phyloP scores from a whole-genome alignment of 2,329 filamentous ascomycete species.

The Penicillium sp. region DNA sequence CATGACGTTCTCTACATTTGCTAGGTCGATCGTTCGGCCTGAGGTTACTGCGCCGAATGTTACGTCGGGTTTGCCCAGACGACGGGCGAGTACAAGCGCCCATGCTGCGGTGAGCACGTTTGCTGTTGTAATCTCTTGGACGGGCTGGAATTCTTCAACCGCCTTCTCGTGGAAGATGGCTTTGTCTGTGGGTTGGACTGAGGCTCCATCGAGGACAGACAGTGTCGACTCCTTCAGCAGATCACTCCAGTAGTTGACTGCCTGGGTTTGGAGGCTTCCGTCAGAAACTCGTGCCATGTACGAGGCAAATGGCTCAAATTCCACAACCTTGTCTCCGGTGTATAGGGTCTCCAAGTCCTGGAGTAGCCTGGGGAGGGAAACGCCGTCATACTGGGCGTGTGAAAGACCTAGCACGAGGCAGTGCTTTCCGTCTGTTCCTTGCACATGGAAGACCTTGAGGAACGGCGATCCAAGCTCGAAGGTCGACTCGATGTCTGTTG shows the following conservation, averaged over 20 bases:
- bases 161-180: conserved; percentile 24
- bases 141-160: conserved; percentile 43
- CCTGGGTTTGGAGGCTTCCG: conserved; percentile 43
- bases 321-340: conserved; percentile 26
- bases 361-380: conserved; percentile 59
- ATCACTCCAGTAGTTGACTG: conserved; percentile 49
- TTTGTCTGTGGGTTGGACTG: conserved; percentile 21
- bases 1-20: conserved; percentile 53
- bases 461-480: conserved; percentile 59
- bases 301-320: conserved; percentile 40
- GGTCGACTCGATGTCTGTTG: conserved; percentile 50
- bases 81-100: conserved; percentile 58
- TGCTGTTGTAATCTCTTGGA: conserved; percentile 56
- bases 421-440: conserved; percentile 29
- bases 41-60: conserved; percentile 63
- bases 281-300: conserved; percentile 38
- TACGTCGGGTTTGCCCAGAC: conserved; percentile 51
- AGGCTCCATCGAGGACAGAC: conserved; percentile 25
- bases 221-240: conserved; percentile 55
- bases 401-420: conserved; percentile 57
- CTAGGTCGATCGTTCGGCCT: conserved; percentile 57
- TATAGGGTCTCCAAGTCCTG: conserved; percentile 57
- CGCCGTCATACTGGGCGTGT: conserved; percentile 65
- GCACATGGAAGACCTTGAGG: conserved; percentile 53
- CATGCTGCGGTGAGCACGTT: conserved; percentile 62